Conservation (phyloP, 31 red algal genomes). For the Asparagopsis taxiformis region DNA sequence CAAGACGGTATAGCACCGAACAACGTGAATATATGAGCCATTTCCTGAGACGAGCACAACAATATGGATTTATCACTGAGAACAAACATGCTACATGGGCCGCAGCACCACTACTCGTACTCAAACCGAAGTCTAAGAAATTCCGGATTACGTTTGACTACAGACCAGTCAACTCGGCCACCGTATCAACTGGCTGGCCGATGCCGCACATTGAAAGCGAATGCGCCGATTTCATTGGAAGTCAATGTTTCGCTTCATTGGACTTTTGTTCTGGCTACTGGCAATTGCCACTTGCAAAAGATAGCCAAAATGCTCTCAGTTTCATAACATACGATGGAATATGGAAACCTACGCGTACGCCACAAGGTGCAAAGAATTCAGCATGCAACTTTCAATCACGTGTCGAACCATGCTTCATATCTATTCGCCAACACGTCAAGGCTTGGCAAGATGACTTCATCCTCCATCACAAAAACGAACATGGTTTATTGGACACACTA, state of each 20-base stretch:
- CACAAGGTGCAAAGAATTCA: too few relatives aligned
- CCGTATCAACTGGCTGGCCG: neutral
- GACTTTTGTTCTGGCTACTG: neutral
- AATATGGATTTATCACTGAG: neutral
- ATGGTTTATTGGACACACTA: too few relatives aligned
- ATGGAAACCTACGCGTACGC: neutral
- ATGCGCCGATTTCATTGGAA: neutral
- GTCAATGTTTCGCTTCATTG: neutral
- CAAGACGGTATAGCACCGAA: neutral
- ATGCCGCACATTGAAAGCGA: conserved; percentile 1
- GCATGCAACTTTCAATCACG: too few relatives aligned
- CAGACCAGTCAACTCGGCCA: neutral
- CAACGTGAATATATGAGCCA: neutral
- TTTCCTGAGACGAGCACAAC: too few relatives aligned
- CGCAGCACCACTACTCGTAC: neutral
- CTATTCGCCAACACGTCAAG: too few relatives aligned
- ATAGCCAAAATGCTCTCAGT: neutral
- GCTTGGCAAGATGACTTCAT: too few relatives aligned
- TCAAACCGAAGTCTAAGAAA: neutral
- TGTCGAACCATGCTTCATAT: too few relatives aligned
- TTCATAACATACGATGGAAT: neutral
- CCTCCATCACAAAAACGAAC: too few relatives aligned
- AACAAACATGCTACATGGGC: neutral
- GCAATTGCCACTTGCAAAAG: neutral
- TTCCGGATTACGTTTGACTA: neutral